Evolutionary conservation across 2,329 filamentous ascomycete species (phyloP).

Genomic region (Coniochaeta hoffmannii): DNA sequence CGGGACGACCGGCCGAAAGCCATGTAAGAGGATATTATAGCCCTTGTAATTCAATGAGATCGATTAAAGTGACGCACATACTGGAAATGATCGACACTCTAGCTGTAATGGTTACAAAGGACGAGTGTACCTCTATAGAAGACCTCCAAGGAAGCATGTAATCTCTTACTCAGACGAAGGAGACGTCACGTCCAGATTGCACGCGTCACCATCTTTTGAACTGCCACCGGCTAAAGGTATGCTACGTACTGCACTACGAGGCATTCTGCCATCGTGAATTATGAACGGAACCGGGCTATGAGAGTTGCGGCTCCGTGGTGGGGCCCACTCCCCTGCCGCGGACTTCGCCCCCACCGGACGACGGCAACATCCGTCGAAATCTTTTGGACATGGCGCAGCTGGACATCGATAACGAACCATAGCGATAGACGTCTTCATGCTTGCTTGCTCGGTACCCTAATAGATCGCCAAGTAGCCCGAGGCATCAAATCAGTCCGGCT

Average conservation of each 20-base stretch:
- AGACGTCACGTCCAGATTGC: background rate
- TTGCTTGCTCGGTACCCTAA: too few relatives aligned
- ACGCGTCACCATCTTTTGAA: background rate
- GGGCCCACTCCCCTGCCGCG: background rate
- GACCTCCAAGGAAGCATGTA: background rate
- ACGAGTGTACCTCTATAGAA: too few relatives aligned
- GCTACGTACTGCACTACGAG: too few relatives aligned
- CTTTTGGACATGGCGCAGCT: background rate
- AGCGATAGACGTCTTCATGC: too few relatives aligned
- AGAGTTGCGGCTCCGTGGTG: background rate
- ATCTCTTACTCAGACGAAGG: background rate
- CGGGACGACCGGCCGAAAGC: background rate
- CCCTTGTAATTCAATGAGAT: conserved; percentile 1
- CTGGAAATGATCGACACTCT: too few relatives aligned
- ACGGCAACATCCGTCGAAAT: background rate
- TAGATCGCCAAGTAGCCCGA: too few relatives aligned
- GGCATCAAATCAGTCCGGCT: too few relatives aligned
- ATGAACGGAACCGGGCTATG: background rate
- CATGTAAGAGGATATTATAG: conserved; percentile 1
- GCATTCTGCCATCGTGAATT: background rate
- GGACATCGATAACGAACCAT: background rate
- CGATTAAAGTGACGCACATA: background rate
- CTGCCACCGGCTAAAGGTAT: background rate
- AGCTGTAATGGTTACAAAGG: too few relatives aligned
- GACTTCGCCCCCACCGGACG: background rate